Conservation (phyloP, 2,329 filamentous ascomycete species). For the Cladosporium sp. region DNA sequence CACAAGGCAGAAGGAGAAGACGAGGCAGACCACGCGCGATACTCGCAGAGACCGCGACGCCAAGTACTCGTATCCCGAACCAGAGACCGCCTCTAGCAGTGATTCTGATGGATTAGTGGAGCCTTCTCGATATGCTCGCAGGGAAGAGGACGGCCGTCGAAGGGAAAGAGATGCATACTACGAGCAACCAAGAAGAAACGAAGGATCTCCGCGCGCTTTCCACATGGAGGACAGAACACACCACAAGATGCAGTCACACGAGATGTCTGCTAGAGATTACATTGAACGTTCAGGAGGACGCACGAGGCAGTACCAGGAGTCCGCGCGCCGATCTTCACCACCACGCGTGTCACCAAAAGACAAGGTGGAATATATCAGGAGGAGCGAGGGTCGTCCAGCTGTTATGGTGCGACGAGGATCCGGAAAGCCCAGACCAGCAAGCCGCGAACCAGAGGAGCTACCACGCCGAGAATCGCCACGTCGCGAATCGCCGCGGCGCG, state of each 20-base stretch:
- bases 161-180: conserved; percentile 27
- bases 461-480: conserved; percentile 21
- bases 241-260: conserved; percentile 30
- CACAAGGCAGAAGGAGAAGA: conserved; percentile 41
- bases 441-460: conserved; percentile 26
- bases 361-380: conserved; percentile 30
- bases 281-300: conserved; percentile 26
- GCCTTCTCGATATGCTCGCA: conserved; percentile 6
- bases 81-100: conserved; percentile 34
- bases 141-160: conserved; percentile 29
- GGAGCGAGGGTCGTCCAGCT: conserved; percentile 27
- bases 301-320: conserved; percentile 24
- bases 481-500: conserved; percentile 11
- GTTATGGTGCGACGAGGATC: conserved; percentile 30
- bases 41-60: conserved; percentile 40
- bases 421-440: conserved; percentile 25
- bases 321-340: conserved; percentile 31
- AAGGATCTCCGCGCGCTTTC: conserved; percentile 28
- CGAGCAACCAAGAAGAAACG: conserved; percentile 27
- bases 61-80: conserved; percentile 37
- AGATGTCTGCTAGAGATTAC: conserved; percentile 33
- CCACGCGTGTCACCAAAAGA: conserved; percentile 32
- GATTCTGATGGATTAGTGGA: conserved; percentile 26
- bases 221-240: conserved; percentile 29
- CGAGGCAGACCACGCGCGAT: conserved; percentile 43